Base-by-base conservation (phyloP, 805 yeast species). In the Starmera pachycereana region DNA sequence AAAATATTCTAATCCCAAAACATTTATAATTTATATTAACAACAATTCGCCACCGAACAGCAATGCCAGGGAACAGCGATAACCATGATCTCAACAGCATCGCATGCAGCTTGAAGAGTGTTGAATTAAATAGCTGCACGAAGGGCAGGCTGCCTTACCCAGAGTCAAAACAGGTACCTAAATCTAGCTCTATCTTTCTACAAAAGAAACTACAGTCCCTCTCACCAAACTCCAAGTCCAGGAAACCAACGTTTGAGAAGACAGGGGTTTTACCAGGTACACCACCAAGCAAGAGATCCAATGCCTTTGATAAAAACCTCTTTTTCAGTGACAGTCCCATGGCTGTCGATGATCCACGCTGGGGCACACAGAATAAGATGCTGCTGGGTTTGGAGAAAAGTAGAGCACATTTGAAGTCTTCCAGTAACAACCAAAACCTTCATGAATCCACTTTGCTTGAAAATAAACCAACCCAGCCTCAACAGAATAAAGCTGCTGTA, bases 111-210 rank as follows among this genome's bases (percentile, higher is more conserved):
- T 22, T 22, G 27, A 22, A 22, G 27, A 8, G 27, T 6, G 27
- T 22, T 6, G 27, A 22, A 22, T 22, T 22, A 6, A 7, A 4
- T 6, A 22, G 6, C 27, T 5, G 5, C 27, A 22, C 27, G 4
- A 22, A 22, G 27, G 27, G 19, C 12, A 32, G 12, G 12, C 22
- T n/a, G 18, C 34, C 11, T 32, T 12, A 3, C 5, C 9, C 27
- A 22, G 27, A 5, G 5, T 8, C 27, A 22, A 22, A 22, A 22
- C 27, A 22, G 2, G 27, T 8, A 3, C 36, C 29, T 2, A 51
- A 48, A 40, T 46, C 55, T 3, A 48, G 52, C 2, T 41, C 39
- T 18, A 44, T 51, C 34, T 51, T 51, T 38, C 38, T 51, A 14
- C 42, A 40, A n/a, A 51, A 49, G 40, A 51, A 43, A 25, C 39